phyloP scores from a whole-genome alignment of 495 filamentous ascomycete species.

The Xylaria cubensis region DNA sequence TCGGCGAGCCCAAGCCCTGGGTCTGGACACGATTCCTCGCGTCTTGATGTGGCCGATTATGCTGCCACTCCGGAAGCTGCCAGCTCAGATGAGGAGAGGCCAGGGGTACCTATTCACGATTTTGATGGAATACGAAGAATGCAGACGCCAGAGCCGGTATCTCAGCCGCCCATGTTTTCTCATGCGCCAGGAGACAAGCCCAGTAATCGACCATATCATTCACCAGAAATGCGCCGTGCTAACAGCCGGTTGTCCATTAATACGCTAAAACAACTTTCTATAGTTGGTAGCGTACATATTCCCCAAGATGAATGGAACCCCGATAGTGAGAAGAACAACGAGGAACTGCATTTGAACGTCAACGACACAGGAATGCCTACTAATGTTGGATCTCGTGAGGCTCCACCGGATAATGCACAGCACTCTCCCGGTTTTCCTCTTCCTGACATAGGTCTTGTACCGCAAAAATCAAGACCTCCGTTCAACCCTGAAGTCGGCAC shows the following conservation, averaged over 20 bases:
- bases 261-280: constrained; percentile 78
- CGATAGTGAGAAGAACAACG: constrained; percentile 35
- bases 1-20: constrained; percentile 28
- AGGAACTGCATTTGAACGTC: constrained; percentile 52
- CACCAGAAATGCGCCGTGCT: constrained; percentile 75
- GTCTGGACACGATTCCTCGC: constrained; percentile 41
- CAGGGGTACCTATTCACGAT: constrained; percentile 43
- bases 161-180: constrained; percentile 75
- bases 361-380: constrained; percentile 54
- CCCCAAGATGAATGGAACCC: constrained; percentile 23
- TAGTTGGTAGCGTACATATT: constrained; percentile 61
- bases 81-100: constrained; percentile 64
- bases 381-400: constrained; percentile 60
- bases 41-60: constrained; percentile 46
- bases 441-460: constrained; percentile 39
- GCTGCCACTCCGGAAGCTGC: constrained; percentile 59
- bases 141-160: constrained; percentile 74
- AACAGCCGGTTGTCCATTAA: constrained; percentile 81
- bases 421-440: constrained; percentile 43
- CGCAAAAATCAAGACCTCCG: constrained; percentile 47
- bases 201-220: constrained; percentile 68
- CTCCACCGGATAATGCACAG: constrained; percentile 43
- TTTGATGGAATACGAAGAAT: constrained; percentile 61
- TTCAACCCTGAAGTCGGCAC: constrained; percentile 36
- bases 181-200: constrained; percentile 74